phyloP scores from a whole-genome alignment of 2,329 filamentous ascomycete species.

The Teratosphaeria zuluensis region DNA sequence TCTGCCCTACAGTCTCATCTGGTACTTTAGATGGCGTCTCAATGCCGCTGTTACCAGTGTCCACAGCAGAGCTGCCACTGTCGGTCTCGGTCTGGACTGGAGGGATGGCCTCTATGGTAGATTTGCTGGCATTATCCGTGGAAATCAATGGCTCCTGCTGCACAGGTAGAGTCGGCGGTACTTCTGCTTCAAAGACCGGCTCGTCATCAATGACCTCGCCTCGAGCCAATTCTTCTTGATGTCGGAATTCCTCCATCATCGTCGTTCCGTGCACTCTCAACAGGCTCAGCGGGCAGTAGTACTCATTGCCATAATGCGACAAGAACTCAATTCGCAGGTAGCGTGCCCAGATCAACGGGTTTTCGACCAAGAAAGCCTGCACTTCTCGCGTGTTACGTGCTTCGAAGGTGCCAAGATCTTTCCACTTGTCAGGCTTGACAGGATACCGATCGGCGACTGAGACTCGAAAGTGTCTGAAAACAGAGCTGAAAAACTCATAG shows the following conservation, averaged over 20 bases:
- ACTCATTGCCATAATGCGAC: slow-evolving; percentile 91
- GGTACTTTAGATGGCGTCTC: background rate
- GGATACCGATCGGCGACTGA: slow-evolving; percentile 93
- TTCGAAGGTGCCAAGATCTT: slow-evolving; percentile 76
- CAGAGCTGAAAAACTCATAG: slow-evolving; percentile 98
- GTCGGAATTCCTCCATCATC: slow-evolving; percentile 89
- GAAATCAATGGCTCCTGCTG: slow-evolving; percentile 3
- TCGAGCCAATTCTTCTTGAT: slow-evolving; percentile 61
- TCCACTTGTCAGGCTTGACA: slow-evolving; percentile 87
- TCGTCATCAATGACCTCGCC: slow-evolving; percentile 54
- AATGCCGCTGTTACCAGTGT: background rate
- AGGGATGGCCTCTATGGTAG: slow-evolving; percentile 3
- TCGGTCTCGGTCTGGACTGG: background rate
- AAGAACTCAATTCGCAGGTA: slow-evolving; percentile 89
- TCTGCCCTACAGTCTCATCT: background rate
- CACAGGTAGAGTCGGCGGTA: background rate
- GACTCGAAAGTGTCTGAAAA: slow-evolving; percentile 81
- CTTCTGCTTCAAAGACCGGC: slow-evolving; percentile 11
- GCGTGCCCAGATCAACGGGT: slow-evolving; percentile 89
- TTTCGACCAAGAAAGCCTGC: slow-evolving; percentile 87
- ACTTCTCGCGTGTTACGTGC: slow-evolving; percentile 88
- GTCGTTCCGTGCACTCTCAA: slow-evolving; percentile 86
- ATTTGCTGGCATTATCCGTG: slow-evolving; percentile 1
- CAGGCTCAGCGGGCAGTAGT: slow-evolving; percentile 86
- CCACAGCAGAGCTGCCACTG: background rate